Base-by-base conservation (phyloP, 2,329 filamentous ascomycete genomes). In the Verticillium dahliae region DNA sequence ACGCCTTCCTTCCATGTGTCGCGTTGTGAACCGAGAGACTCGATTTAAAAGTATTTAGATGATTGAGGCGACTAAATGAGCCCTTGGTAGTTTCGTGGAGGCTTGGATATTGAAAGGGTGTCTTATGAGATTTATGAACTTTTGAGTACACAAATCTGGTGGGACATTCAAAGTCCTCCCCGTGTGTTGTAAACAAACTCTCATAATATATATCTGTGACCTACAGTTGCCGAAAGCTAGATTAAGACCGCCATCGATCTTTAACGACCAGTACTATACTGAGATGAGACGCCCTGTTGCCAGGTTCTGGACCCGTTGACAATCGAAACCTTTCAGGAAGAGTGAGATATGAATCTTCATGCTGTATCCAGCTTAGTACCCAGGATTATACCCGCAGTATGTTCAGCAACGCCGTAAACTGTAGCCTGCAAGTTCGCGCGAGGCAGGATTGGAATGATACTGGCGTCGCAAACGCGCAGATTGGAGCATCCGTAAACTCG, bases 161-260 rank as follows among this genome's bases (percentile, higher is more conserved):
- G 4, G 27, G 27, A 27, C 27, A 27, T 27, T 27, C 27, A 27
- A 27, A 27, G 27, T 27, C 27, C 27, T 3, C 27, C 27, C 27
- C 3, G 27, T 3, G 27, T 27, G 27, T 27, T 27, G 27, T 4
- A 27, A 27, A 27, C 27, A 27, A 27, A 3, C 27, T 27, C 27
- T 27, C 27, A 27, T 27, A 27, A 27, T 27, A 27, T 27, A 27
- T 27, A 27, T 68, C 57, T 70, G 61, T 0, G 71, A 66, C 1
- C 68, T 67, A 70, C 85, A 81, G 9, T 78, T 72, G 1, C 81
- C 81, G 59, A 75, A 75, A 0, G 80, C 81, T 65, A 83, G 85
- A 69, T 85, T 85, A 59, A 82, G 74, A 61, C 84, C 0, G 73
- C 68, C 61, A 75, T 71, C 58, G 76, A 52, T 37, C 72, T 66